These are phyloP conservation scores for Auxenochlorella pyrenoidosa DNA, from an alignment of 139 green algal species.

Conservation along the genomic window DNA sequence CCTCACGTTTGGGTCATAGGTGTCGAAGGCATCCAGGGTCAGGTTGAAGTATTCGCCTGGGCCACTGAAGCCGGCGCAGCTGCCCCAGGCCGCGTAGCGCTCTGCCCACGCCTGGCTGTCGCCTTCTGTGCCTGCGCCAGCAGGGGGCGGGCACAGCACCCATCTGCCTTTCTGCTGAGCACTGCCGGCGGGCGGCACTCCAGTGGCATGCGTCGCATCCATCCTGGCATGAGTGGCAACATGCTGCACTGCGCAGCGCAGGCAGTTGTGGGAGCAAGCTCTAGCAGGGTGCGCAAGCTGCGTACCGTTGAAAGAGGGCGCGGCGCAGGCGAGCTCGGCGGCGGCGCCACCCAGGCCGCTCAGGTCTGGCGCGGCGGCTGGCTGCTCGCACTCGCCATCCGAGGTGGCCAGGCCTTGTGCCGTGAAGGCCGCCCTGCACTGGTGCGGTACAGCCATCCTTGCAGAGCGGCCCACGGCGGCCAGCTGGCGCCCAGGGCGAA, in stretches of 20 bases:
- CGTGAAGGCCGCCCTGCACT: not conserved
- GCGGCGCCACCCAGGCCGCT: not conserved
- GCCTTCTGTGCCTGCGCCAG: not conserved
- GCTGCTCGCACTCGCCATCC: not conserved
- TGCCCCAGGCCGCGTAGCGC: not conserved
- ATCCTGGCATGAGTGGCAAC: too few relatives aligned
- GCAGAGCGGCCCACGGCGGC: not conserved
- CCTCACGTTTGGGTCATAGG: slow-evolving; percentile 1
- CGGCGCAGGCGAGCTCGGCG: too few relatives aligned
- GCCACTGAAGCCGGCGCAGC: not conserved
- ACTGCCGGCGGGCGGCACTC: too few relatives aligned
- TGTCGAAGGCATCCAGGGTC: not conserved
- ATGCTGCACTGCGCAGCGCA: too few relatives aligned
- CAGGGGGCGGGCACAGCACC: too few relatives aligned
- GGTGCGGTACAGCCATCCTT: not conserved
- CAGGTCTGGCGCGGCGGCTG: not conserved
- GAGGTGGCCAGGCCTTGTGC: not conserved
- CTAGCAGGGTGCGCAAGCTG: too few relatives aligned
- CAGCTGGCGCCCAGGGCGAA: not conserved
- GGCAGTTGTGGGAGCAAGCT: too few relatives aligned
- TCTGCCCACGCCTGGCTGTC: not conserved
- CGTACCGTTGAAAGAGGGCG: too few relatives aligned
- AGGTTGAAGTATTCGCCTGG: not conserved
- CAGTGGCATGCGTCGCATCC: too few relatives aligned
- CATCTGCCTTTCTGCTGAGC: too few relatives aligned